phyloP scores from a whole-genome alignment of 306 rosid genomes.

The Corylus avellana region DNA sequence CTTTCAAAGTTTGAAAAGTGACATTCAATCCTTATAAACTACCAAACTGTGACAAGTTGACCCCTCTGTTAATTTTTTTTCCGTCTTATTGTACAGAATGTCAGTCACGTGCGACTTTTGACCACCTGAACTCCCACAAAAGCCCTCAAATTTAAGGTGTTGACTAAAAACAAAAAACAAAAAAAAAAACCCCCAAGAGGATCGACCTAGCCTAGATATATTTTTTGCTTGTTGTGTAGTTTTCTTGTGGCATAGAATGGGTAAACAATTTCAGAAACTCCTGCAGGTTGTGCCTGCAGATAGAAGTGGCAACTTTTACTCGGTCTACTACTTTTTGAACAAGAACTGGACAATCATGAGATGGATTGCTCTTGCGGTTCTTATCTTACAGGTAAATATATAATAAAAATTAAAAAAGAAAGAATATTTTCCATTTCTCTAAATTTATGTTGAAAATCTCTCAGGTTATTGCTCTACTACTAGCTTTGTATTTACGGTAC shows the following conservation, averaged over 20 bases:
- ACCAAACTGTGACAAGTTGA: no score
- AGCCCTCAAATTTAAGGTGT: no score
- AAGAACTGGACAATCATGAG: constrained; percentile 20
- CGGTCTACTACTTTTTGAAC: constrained; percentile 19
- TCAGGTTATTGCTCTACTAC: background rate
- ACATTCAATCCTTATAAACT: no score
- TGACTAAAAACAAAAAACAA: no score
- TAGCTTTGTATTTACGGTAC: background rate
- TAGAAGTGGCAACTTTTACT: constrained; percentile 8
- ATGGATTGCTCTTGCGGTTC: constrained; percentile 27
- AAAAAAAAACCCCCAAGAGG: no score
- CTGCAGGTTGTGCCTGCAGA: constrained; percentile 22
- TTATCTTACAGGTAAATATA: constrained; percentile 23
- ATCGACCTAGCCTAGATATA: no score
- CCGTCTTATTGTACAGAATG: no score
- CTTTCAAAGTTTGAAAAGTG: no score
- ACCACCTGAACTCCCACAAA: no score
- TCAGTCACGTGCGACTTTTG: no score
- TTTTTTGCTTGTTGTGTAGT: background rate
- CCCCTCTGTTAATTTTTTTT: no score
- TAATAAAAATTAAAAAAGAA: background rate
- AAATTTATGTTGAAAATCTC: background rate
- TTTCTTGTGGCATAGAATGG: background rate
- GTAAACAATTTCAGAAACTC: constrained; percentile 1
- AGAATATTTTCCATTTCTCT: background rate